phyloP scores from a whole-genome alignment of 75 land plant genomes.

The Selaginella moellendorffii region DNA sequence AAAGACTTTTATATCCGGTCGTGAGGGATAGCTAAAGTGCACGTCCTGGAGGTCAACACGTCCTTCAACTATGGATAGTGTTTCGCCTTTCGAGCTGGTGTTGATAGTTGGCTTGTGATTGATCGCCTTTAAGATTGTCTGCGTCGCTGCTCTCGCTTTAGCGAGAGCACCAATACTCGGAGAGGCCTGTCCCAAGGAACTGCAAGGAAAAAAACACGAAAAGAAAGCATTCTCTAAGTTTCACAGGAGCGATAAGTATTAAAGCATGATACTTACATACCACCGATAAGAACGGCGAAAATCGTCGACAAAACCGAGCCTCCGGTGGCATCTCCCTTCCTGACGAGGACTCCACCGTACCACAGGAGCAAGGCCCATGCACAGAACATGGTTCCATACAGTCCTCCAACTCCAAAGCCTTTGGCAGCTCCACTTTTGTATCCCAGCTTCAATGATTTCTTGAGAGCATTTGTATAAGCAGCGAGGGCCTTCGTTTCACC shows the following conservation, averaged over 20 bases:
- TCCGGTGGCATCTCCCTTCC: background rate
- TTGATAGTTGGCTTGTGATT: background rate
- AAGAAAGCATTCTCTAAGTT: background rate
- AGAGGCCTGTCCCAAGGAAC: background rate
- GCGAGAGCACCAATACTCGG: background rate
- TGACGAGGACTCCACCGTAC: background rate
- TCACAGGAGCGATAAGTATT: background rate
- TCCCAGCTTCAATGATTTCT: background rate
- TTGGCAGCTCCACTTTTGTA: constrained; percentile 8
- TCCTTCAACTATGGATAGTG: background rate
- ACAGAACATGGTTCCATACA: background rate
- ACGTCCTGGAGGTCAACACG: background rate
- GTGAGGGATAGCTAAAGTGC: constrained; percentile 3
- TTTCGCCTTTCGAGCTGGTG: background rate
- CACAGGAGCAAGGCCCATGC: background rate
- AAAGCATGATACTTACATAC: background rate
- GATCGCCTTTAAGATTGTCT: background rate
- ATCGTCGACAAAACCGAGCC: background rate
- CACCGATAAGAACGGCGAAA: background rate
- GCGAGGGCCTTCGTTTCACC: background rate
- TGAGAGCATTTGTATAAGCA: background rate
- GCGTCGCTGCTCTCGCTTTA: constrained; percentile 1
- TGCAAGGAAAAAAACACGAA: background rate
- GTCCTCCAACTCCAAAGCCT: background rate
- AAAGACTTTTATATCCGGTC: background rate